Evolutionary conservation across 2,329 filamentous ascomycete species (phyloP), one percentile per base, ranked within the genome.

Genomic region (Colletotrichum aenigma): DNA sequence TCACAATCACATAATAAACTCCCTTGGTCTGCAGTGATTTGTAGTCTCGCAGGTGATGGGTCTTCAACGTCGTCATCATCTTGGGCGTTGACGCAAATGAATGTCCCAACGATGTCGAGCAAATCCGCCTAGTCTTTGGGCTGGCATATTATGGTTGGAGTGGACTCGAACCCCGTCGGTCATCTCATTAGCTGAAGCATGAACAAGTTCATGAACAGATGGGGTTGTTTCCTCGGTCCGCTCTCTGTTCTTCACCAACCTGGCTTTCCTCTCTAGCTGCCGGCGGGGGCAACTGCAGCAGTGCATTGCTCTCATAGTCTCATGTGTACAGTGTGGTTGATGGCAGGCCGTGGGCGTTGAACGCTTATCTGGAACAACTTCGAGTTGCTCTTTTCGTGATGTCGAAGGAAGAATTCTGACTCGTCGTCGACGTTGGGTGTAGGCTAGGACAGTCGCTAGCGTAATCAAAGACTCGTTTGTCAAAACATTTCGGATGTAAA

Each of bases 131-230:
- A 43, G 38, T n/a, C 18, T 43, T 18, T 43, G 10, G 8, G 8
- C 38, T 43, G 38, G 16, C 38, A 43, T 3, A n/a, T 43, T 43
- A n/a, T 43, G 38, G 38, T 43, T n/a, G 38, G 38, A 18, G 0
- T 10, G 8, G 1, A n/a, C 10, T 43, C 38, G 18, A 1, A 43
- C 38, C 16, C 18, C 1, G 1, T 3, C 38, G 0, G 43, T 2
- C n/a, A 21, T 21, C 43, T 48, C 8, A 5, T 6, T 13, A 48
- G n/a, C 21, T 48, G 43, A 21, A 21, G 43, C n/a, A 48, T 21
- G 43, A 48, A 7, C 43, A n/a, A n/a, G 7, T 48, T 18, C 18
- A n/a, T 21, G n/a, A 48, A 48, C 43, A 48, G 9, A 48, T 21
- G n/a, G 16, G 18, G 2, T 10, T 43, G 16, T 18, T 18, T n/a